phyloP scores from a whole-genome alignment of 2,329 filamentous ascomycete genomes.

The Blastomyces parvus region DNA sequence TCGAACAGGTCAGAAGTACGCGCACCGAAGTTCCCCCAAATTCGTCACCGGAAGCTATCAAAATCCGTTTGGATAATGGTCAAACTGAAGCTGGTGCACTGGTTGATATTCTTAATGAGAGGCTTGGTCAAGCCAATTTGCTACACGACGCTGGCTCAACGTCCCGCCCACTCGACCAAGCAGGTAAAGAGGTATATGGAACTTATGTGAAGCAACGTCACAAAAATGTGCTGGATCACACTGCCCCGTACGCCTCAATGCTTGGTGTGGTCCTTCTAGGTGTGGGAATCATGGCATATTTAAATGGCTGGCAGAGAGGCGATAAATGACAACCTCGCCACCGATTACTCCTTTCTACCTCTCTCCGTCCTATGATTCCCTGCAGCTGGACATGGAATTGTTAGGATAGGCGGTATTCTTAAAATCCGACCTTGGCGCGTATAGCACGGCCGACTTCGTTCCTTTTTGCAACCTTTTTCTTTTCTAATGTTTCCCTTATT shows the following conservation, averaged over 20 bases:
- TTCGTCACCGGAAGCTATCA: conserved; percentile 20
- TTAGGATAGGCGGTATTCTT: conserved; percentile 9
- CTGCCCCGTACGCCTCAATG: conserved; percentile 70
- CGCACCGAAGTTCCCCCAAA: conserved; percentile 45
- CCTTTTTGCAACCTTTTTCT: conserved; percentile 11
- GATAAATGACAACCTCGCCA: conserved; percentile 33
- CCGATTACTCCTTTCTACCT: background rate
- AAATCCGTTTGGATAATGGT: conserved; percentile 21
- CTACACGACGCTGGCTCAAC: background rate
- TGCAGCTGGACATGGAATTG: conserved; percentile 1
- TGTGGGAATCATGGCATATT: conserved; percentile 75
- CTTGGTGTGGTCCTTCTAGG: conserved; percentile 71
- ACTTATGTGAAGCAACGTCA: conserved; percentile 20
- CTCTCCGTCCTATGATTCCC: background rate
- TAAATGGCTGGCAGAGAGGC: conserved; percentile 67
- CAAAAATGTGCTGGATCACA: conserved; percentile 40
- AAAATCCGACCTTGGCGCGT: conserved; percentile 13
- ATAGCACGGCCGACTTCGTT: conserved; percentile 10
- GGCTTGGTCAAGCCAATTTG: background rate
- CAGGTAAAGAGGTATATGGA: conserved; percentile 16
- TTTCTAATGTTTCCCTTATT: conserved; percentile 7
- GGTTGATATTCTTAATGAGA: conserved; percentile 26
- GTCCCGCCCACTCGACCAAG: conserved; percentile 26
- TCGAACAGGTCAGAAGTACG: conserved; percentile 66
- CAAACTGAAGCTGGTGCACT: conserved; percentile 29